These are phyloP conservation scores for Yueomyces sinensis DNA, from an alignment of 805 yeast species.

Conservation along the genomic window DNA sequence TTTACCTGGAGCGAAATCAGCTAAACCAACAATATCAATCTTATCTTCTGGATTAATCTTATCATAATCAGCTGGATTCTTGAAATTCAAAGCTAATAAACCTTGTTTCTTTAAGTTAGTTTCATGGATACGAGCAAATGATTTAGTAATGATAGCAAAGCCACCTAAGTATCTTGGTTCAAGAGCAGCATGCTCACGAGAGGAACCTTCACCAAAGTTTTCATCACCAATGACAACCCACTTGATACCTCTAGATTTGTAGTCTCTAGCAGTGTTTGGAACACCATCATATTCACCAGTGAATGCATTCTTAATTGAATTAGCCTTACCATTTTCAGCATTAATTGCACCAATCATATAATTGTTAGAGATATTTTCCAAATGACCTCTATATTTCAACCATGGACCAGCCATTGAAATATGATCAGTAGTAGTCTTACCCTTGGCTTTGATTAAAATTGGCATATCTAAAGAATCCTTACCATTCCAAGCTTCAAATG, in stretches of 20 bases:
- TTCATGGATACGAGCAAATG: conserved; percentile 98
- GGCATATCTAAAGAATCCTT: conserved; percentile 83
- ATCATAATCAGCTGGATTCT: conserved; percentile 82
- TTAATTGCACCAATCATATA: conserved; percentile 99
- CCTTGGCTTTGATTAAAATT: conserved; percentile 88
- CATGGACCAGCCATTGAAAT: conserved; percentile 99
- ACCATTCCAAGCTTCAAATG: conserved; percentile 95
- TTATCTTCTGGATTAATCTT: conserved; percentile 84
- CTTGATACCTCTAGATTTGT: conserved; percentile 82
- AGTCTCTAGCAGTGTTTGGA: conserved; percentile 90
- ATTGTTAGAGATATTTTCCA: conserved; percentile 96
- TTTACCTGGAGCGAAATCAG: conserved; percentile 87
- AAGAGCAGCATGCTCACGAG: conserved; percentile 99
- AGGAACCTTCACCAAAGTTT: conserved; percentile 99
- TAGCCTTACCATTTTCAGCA: conserved; percentile 91
- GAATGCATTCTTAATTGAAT: conserved; percentile 77
- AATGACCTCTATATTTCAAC: conserved; percentile 99
- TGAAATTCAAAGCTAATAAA: conserved; percentile 91
- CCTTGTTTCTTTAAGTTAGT: conserved; percentile 99
- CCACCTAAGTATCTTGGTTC: conserved; percentile 99
- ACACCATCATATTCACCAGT: conserved; percentile 90
- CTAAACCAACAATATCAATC: conserved; percentile 75
- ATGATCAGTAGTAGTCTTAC: conserved; percentile 99
- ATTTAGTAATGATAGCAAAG: conserved; percentile 92
- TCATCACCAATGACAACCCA: conserved; percentile 99